Conservation (phyloP, 1,284 basidiomycete genomes). For the Heterobasidion occidentale region DNA sequence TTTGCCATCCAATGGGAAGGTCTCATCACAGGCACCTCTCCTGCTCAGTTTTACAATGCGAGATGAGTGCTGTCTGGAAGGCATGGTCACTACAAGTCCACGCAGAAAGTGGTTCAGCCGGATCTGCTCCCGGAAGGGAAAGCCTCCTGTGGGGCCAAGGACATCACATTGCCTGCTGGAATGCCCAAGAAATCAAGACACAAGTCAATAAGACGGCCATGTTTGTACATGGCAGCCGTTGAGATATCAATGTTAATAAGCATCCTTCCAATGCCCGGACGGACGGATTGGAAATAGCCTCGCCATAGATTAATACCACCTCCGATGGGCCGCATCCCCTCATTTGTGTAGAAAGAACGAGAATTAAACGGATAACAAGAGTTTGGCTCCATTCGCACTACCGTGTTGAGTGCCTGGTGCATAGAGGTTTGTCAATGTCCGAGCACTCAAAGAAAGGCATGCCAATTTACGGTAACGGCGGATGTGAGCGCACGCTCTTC, state of each 20-base stretch:
- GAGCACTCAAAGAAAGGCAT: constrained; percentile 15
- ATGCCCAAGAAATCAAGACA: constrained; percentile 46
- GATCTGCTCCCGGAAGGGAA: too few species aligned
- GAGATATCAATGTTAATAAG: constrained; percentile 72
- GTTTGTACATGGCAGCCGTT: constrained; percentile 67
- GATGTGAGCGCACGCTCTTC: too few species aligned
- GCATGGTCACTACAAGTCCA: too few species aligned
- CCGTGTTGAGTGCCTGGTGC: constrained; percentile 59
- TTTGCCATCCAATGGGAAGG: constrained; percentile 40
- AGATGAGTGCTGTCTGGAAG: too few species aligned
- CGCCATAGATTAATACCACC: constrained; percentile 63
- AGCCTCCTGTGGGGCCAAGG: constrained; percentile 39
- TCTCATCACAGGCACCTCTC: too few species aligned
- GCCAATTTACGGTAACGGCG: constrained; percentile 20
- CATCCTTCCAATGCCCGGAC: constrained; percentile 57
- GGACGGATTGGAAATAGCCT: constrained; percentile 68
- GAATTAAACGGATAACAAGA: constrained; percentile 64
- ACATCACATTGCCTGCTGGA: constrained; percentile 23
- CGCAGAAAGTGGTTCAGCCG: too few species aligned
- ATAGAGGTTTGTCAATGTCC: not conserved
- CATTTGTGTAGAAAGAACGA: constrained; percentile 64
- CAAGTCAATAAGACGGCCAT: constrained; percentile 37
- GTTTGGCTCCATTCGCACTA: constrained; percentile 64
- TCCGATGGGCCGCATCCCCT: constrained; percentile 57
- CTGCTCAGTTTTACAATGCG: too few species aligned